These are phyloP conservation scores for Clavispora fructus DNA, from an alignment of 805 yeast genomes.

Conservation along the genomic window DNA sequence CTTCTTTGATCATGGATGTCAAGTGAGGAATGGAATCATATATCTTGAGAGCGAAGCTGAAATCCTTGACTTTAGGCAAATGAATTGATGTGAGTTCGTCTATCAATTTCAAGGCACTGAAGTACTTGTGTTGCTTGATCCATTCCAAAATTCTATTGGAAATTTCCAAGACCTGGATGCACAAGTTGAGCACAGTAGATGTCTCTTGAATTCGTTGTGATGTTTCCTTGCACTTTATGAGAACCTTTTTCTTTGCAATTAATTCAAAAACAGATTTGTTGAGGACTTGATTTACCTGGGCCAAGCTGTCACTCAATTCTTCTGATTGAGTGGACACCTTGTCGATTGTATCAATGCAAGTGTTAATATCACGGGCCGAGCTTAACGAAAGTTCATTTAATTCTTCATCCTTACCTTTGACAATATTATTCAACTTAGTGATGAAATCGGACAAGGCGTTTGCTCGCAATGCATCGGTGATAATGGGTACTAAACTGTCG, in stretches of 20 bases:
- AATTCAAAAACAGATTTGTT: conserved; percentile 63
- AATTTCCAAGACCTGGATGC: conserved; percentile 77
- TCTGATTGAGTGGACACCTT: conserved; percentile 55
- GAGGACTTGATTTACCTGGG: conserved; percentile 51
- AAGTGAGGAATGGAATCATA: conserved; percentile 73
- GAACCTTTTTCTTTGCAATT: conserved; percentile 53
- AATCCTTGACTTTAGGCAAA: conserved; percentile 63
- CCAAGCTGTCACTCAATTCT: conserved; percentile 50
- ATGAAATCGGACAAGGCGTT: conserved; percentile 54
- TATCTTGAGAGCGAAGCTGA: conserved; percentile 71
- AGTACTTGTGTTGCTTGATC: conserved; percentile 68
- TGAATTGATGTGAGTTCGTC: conserved; percentile 70
- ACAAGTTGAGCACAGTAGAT: conserved; percentile 58
- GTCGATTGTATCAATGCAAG: conserved; percentile 60
- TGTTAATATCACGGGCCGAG: conserved; percentile 50
- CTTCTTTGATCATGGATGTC: conserved; percentile 66
- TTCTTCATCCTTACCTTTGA: conserved; percentile 57
- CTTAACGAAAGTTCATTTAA: conserved; percentile 57
- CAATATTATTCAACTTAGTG: conserved; percentile 49
- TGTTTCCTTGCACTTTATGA: conserved; percentile 58
- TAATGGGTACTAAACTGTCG: conserved; percentile 74
- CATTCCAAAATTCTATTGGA: conserved; percentile 82
- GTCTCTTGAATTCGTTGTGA: conserved; percentile 68
- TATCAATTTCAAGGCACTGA: conserved; percentile 78
- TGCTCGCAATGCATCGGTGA: conserved; percentile 55